Base-by-base conservation (phyloP, 73 alveolate species). In the Blepharisma japonicum region DNA sequence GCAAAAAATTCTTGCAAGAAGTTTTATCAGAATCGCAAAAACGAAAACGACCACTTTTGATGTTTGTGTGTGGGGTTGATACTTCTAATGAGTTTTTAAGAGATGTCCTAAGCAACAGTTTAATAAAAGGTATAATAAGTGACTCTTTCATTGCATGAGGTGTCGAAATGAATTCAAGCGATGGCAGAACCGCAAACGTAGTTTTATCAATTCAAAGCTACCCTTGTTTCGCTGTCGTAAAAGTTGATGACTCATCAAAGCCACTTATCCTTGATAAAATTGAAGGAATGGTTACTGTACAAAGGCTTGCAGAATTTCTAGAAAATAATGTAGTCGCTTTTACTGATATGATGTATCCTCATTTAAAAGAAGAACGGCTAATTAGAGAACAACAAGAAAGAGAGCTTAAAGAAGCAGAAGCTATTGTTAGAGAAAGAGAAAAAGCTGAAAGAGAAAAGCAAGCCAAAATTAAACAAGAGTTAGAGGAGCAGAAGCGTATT, bases 401-500 rank as follows among this genome's bases (percentile, higher is more conserved):
- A 39, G 74, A 61, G 23, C 74, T 61, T 61, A 61, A 61, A 61
- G 74, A 14, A 18, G 74, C 74, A 14, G 74, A 61, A 61, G 23
- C n/a, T 8, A n/a, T 61, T n/a, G 47, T 61, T 2, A 39, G 23
- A 25, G 74, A 61, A 61, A 14, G 74, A 14, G 56, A 74, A 51
- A 74, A 18, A 74, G 11, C 23, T 8, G 83, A 74, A 74, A 71
- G 68, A 14, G 67, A 53, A 53, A 20, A 53, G 23, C 27, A 53
- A 53, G 23, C n/a, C n/a, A 53, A 53, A 53, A 20, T 20, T 4
- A 11, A 53, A 20, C 27, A 53, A 4, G 23, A 14, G 27, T 2
- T 14, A 53, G 67, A 53, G 4, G 23, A 53, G 23, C 67, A 53
- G 23, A 53, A 53, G 4, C 67, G 42, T 1, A 32, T 32, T 32